Percentiles rank a stretch among this genome's conserved stretches.
Conservation (phyloP, 371 early-diverging fungal species). For the Dichotomocladium elegans region DNA sequence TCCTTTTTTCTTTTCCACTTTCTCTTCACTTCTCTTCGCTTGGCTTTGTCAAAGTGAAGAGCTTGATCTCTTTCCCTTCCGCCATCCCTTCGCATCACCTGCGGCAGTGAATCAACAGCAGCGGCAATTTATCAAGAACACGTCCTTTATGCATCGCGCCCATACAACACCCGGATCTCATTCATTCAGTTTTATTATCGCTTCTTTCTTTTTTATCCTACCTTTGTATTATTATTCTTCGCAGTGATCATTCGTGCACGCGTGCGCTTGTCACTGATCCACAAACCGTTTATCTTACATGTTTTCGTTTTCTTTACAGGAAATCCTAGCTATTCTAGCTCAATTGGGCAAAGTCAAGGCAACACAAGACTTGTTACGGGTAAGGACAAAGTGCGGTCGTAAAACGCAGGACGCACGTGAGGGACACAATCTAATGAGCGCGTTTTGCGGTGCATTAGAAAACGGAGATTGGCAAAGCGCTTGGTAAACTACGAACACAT, state of each 20-base stretch:
- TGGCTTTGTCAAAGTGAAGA: no score
- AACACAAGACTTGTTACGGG: slow-evolving; percentile 28
- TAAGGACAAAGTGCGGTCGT: slow-evolving; percentile 3
- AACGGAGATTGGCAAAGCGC: slow-evolving; percentile 74
- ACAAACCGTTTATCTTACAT: not conserved
- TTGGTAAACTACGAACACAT: slow-evolving; percentile 68
- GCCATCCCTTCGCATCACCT: no score
- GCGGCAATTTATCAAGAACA: not conserved
- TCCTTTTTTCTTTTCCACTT: not conserved
- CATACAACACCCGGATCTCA: not conserved
- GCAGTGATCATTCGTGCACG: not conserved
- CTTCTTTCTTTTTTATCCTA: no score
- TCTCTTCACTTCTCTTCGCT: no score
- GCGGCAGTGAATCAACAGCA: no score
- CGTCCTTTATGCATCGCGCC: not conserved
- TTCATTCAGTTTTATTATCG: not conserved
- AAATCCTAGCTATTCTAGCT: slow-evolving; percentile 21
- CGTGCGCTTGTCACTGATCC: not conserved
- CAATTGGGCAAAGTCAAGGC: slow-evolving; percentile 22
- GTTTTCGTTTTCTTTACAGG: slow-evolving; percentile 8
- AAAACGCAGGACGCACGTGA: not conserved
- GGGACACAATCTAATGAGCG: not conserved
- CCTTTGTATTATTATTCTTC: not conserved
- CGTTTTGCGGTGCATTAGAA: slow-evolving; percentile 38
- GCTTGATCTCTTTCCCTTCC: no score